Conservation (phyloP, 148 eudicot species). For the Rhododendron kiyosumense region DNA sequence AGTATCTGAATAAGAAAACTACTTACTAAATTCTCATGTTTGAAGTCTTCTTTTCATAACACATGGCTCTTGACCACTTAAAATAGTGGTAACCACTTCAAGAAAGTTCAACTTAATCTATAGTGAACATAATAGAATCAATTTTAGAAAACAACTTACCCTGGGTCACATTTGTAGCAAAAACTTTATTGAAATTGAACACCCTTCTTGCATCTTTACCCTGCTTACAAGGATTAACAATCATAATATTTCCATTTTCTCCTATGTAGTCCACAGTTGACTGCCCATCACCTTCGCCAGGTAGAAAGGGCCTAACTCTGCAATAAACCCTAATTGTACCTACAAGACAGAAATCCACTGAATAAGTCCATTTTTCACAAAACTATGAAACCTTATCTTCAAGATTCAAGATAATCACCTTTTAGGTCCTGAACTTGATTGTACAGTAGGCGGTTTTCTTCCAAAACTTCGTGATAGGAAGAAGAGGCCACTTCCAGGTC, state of each 20-base stretch:
- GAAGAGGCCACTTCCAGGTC: constrained; percentile 76
- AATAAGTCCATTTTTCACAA: background rate
- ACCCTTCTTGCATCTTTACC: constrained; percentile 83
- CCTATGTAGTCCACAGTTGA: constrained; percentile 89
- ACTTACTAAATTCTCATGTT: background rate
- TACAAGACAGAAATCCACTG: constrained; percentile 18
- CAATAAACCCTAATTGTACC: constrained; percentile 94
- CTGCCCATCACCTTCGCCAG: constrained; percentile 45
- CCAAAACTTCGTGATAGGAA: constrained; percentile 83
- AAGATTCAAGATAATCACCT: constrained; percentile 38
- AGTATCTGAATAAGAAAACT: background rate
- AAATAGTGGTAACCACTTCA: background rate
- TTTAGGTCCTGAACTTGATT: constrained; percentile 95
- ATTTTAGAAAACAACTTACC: constrained; percentile 37
- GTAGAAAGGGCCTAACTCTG: constrained; percentile 78
- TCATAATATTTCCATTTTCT: constrained; percentile 88
- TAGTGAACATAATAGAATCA: background rate
- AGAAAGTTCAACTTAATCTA: background rate
- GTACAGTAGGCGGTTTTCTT: constrained; percentile 82
- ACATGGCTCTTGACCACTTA: background rate
- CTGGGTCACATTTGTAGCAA: constrained; percentile 65
- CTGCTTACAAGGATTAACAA: constrained; percentile 75
- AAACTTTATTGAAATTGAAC: constrained; percentile 87
- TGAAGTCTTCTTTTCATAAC: background rate
- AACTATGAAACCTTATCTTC: background rate